phyloP scores from a whole-genome alignment of 768 basidiomycete species.

The Strobilomyces echinocephalus region DNA sequence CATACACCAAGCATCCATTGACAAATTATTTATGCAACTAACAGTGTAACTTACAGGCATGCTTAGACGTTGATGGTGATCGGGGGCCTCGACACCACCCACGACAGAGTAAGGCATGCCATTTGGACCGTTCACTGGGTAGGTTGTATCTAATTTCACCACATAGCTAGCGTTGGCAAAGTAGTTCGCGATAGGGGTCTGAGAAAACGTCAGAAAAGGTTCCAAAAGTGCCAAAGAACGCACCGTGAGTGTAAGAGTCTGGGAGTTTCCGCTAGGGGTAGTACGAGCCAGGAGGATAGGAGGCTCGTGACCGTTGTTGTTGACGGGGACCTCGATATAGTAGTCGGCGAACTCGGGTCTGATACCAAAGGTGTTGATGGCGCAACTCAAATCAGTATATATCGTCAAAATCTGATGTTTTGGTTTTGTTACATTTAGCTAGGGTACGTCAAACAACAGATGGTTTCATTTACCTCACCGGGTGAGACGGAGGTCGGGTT shows the following conservation, averaged over 20 bases:
- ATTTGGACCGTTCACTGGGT: conserved; percentile 15
- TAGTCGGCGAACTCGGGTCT: conserved; percentile 28
- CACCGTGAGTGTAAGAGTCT: conserved; percentile 21
- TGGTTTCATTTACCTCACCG: conserved; percentile 19
- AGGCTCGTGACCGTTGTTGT: conserved; percentile 30
- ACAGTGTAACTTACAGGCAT: not conserved
- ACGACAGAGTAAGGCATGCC: conserved; percentile 22
- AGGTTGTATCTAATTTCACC: conserved; percentile 24
- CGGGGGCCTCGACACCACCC: conserved; percentile 12
- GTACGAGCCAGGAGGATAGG: conserved; percentile 27
- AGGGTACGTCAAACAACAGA: not conserved
- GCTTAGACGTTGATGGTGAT: conserved; percentile 17
- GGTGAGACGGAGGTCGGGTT: conserved; percentile 20
- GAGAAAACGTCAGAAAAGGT: conserved; percentile 2
- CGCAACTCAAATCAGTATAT: conserved; percentile 24
- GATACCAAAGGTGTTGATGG: conserved; percentile 15
- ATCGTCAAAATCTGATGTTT: conserved; percentile 18
- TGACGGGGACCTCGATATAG: conserved; percentile 31
- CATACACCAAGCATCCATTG: not conserved
- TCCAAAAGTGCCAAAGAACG: not conserved
- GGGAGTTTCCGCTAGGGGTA: conserved; percentile 8
- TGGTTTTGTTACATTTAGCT: conserved; percentile 1
- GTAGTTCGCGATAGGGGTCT: conserved; percentile 26
- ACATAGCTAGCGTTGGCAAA: conserved; percentile 17
- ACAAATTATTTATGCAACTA: not conserved